These are phyloP conservation scores for Gleditsia sinensis DNA, from an alignment of 306 rosid species.

Conservation along the genomic window DNA sequence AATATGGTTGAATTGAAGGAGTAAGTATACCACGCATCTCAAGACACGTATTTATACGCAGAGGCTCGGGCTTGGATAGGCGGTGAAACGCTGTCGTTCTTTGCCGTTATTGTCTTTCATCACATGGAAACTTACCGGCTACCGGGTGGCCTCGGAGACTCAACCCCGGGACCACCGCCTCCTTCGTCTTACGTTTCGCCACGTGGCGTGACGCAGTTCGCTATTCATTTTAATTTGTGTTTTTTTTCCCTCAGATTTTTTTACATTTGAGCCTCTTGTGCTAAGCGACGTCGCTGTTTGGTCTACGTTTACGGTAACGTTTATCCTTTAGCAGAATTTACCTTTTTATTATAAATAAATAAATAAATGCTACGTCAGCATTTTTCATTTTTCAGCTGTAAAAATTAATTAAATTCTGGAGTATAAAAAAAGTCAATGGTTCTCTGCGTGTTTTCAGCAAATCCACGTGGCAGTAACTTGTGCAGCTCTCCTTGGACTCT, in stretches of 20 bases:
- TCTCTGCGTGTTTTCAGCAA: constrained; percentile 24
- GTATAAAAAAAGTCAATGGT: neutral
- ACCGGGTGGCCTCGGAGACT: constrained; percentile 33
- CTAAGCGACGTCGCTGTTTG: too few species aligned
- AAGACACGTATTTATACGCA: constrained; percentile 56
- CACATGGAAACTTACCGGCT: constrained; percentile 17
- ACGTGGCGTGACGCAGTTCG: constrained; percentile 48
- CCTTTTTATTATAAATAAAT: neutral
- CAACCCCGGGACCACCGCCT: constrained; percentile 42
- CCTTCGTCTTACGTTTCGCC: constrained; percentile 22
- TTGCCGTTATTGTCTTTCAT: neutral
- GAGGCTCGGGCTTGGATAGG: too few species aligned
- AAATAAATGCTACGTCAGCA: too few species aligned
- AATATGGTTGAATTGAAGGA: neutral
- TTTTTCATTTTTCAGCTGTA: constrained; percentile 4
- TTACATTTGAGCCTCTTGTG: neutral
- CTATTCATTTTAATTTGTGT: neutral
- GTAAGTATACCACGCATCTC: constrained; percentile 14
- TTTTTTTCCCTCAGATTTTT: neutral
- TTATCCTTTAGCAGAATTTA: constrained; percentile 35
- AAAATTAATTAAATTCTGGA: neutral
- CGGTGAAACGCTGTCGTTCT: constrained; percentile 49
- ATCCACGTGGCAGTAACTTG: constrained; percentile 38
- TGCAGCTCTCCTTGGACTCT: neutral
- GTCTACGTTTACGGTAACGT: constrained; percentile 23